Evolutionary conservation across 805 yeast species (phyloP), one percentile per base, ranked within the genome.

Genomic region (Blastobotrys americana): DNA sequence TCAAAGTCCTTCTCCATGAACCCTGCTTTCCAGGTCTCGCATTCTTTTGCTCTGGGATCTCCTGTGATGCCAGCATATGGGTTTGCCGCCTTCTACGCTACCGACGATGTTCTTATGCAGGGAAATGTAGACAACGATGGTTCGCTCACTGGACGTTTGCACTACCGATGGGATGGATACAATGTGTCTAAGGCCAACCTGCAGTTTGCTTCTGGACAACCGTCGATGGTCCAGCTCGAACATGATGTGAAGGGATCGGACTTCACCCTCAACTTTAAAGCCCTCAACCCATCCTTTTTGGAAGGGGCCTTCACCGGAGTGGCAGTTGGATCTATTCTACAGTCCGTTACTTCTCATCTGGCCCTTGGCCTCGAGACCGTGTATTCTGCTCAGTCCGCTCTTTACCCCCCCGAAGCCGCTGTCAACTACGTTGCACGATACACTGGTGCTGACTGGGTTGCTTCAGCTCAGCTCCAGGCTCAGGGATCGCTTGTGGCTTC

Each of bases 21-120:
- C 68, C 98, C 98, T 47, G 89, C 86, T 47, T 93, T 93, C 82
- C 97, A 93, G 74, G 84, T 94, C 47, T 83, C 96, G 51, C 98
- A 93, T 65, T 82, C 96, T 49, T 83, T 93, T 61, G 75, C 95
- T 34, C 72, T 86, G 55, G 97, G 97, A 40, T 83, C 94, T 46
- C 80, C 81, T 53, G 77, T 78, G 39, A 73, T 85, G 66, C 96
- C 96, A 42, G 82, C 93, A 53, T 93, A 93, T 65, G 89, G 95
- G 22, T 85, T 90, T 64, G 78, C 87, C 47, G 90, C 96, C 38
- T 73, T 90, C 58, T 88, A 80, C 66, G 97, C 94, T 51, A 80
- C 82, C 51, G 96, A 90, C 61, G 76, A 78, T 56, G 72, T 81
- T 59, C 84, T 93, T 60, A 74, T 84, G 55, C 97, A 90, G 73